Conservation (phyloP, 2,329 filamentous ascomycete species). For the Fusarium setosum region DNA sequence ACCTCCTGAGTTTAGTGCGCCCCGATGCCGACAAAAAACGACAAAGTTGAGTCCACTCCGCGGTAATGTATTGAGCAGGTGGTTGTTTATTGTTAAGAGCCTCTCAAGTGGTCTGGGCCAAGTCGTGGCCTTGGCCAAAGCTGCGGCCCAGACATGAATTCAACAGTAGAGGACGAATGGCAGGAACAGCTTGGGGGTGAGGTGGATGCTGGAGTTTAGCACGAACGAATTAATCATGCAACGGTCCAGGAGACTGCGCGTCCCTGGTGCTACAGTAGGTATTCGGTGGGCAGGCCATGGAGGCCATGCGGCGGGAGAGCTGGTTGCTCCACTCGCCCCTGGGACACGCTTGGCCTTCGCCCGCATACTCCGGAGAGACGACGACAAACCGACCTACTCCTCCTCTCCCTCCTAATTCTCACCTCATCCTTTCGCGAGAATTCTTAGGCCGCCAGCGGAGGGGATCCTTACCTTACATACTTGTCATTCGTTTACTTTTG, state of each 20-base stretch:
- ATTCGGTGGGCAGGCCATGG: neutral
- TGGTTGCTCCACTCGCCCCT: slow-evolving; percentile 17
- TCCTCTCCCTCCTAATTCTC: slow-evolving; percentile 38
- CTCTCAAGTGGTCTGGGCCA: slow-evolving; percentile 1
- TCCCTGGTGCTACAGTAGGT: neutral
- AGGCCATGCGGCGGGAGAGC: slow-evolving; percentile 10
- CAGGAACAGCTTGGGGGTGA: slow-evolving; percentile 11
- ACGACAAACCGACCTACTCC: slow-evolving; percentile 7
- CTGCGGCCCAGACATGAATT: slow-evolving; percentile 24
- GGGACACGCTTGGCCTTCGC: neutral
- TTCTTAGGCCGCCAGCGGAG: slow-evolving; percentile 38
- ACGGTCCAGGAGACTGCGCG: neutral
- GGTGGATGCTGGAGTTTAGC: slow-evolving; percentile 5
- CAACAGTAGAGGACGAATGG: slow-evolving; percentile 3
- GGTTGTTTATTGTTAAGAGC: slow-evolving; percentile 19
- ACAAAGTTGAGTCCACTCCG: neutral
- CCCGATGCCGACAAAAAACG: slow-evolving; percentile 8
- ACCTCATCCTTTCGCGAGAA: slow-evolving; percentile 39
- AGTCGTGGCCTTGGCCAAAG: slow-evolving; percentile 6
- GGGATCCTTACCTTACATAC: slow-evolving; percentile 40
- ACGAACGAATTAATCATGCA: slow-evolving; percentile 4
- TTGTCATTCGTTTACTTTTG: slow-evolving; percentile 38
- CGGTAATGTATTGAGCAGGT: neutral
- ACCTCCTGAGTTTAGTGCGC: slow-evolving; percentile 35
- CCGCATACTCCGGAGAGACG: neutral